These are phyloP conservation scores for Coprinellus aureogranulatus DNA, from an alignment of 768 basidiomycete genomes.

Conservation along the genomic window DNA sequence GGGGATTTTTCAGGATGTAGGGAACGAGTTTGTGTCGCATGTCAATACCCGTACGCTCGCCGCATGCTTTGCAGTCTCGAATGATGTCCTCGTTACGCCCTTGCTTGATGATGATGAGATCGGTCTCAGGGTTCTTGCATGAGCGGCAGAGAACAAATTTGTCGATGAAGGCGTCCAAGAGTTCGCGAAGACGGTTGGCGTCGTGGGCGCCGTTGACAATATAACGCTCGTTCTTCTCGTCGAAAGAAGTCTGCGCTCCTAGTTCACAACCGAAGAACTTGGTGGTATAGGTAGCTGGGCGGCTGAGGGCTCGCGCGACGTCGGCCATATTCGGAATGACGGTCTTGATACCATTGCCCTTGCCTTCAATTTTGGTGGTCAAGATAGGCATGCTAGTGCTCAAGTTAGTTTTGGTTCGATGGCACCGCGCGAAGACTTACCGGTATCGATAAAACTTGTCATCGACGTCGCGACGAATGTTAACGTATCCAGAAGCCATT, in stretches of 20 bases:
- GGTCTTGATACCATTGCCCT: slow-evolving; percentile 99
- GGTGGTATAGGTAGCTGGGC: slow-evolving; percentile 94
- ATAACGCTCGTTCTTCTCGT: slow-evolving; percentile 96
- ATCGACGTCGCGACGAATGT: slow-evolving; percentile 94
- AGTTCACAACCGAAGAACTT: slow-evolving; percentile 99
- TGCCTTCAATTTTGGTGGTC: slow-evolving; percentile 95
- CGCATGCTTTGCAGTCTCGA: slow-evolving; percentile 98
- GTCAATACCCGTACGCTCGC: slow-evolving; percentile 85
- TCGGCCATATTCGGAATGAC: slow-evolving; percentile 99
- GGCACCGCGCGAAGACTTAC: slow-evolving; percentile 38
- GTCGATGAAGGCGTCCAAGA: slow-evolving; percentile 95
- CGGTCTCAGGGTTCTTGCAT: slow-evolving; percentile 99
- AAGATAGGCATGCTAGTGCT: slow-evolving; percentile 84
- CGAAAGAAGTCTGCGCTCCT: slow-evolving; percentile 94
- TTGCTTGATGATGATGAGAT: slow-evolving; percentile 82
- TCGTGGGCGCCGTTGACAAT: slow-evolving; percentile 98
- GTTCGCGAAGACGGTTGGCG: slow-evolving; percentile 85
- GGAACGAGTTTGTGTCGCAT: slow-evolving; percentile 97
- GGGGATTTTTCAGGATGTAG: slow-evolving; percentile 97
- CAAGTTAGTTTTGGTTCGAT: slow-evolving; percentile 4
- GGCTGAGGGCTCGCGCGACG: slow-evolving; percentile 90
- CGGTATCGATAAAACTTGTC: slow-evolving; percentile 96
- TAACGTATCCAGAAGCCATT: slow-evolving; percentile 87
- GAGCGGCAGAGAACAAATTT: slow-evolving; percentile 96
- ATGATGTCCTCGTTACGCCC: slow-evolving; percentile 83